Percentiles rank a stretch among this genome's conserved stretches.
phyloP scores from a whole-genome alignment of 2,329 filamentous ascomycete species.

The Coniochaeta sp. region DNA sequence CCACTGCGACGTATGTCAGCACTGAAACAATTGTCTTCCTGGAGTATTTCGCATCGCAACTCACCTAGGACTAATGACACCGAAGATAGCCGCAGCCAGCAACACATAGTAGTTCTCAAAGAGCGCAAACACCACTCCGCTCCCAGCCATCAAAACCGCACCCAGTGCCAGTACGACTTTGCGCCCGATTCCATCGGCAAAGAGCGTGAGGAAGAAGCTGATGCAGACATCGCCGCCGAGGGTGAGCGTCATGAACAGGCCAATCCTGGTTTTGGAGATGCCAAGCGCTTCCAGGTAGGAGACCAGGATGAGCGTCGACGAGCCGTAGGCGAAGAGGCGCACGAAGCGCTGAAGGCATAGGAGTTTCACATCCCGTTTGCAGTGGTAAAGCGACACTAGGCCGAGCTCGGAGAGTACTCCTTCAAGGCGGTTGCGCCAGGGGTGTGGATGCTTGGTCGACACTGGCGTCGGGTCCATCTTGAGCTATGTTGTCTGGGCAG shows the following conservation, averaged over 20 bases:
- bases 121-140: constrained; percentile 47
- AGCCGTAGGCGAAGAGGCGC: constrained; percentile 56
- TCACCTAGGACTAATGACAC: constrained; percentile 49
- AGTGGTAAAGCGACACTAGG: constrained; percentile 9
- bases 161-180: constrained; percentile 45
- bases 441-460: neutral
- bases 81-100: constrained; percentile 48
- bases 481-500: neutral
- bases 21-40: neutral
- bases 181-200: constrained; percentile 51
- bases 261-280: constrained; percentile 43
- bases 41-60: neutral
- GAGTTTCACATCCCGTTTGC: constrained; percentile 44
- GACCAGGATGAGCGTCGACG: constrained; percentile 49
- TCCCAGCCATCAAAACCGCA: constrained; percentile 45
- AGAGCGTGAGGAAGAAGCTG: constrained; percentile 49
- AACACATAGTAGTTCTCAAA: constrained; percentile 50
- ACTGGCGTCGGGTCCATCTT: neutral
- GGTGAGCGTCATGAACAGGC: constrained; percentile 60
- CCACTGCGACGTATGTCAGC: constrained; percentile 30
- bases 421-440: neutral
- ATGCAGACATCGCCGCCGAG: constrained; percentile 51
- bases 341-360: constrained; percentile 52
- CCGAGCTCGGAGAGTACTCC: neutral
- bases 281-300: constrained; percentile 43